Conservation (phyloP, 208 protist genomes). For the Leishmania mexicana region DNA sequence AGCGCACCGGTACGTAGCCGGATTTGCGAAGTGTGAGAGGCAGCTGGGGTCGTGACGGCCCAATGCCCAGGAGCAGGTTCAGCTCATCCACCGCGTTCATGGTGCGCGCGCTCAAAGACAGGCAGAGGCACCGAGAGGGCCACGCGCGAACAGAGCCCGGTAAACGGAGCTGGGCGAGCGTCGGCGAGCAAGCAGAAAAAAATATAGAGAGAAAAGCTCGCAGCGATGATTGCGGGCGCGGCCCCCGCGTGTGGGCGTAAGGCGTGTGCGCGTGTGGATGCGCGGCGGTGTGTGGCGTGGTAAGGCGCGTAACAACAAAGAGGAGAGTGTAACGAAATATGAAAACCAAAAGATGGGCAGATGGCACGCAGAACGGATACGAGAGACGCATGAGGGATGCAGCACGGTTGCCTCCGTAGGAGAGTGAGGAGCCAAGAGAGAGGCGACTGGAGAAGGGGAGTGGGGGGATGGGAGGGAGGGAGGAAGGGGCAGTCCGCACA, state of each 20-base stretch:
- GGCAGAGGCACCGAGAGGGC: constrained; percentile 5
- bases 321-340: neutral
- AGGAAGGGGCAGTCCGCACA: neutral
- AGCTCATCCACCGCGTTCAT: constrained; percentile 91
- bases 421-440: neutral
- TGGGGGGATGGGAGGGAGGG: neutral
- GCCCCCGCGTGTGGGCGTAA: neutral
- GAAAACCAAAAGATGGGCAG: neutral
- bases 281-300: neutral
- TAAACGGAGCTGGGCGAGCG: neutral
- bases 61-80: constrained; percentile 86
- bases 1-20: constrained; percentile 63
- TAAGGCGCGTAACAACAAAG: neutral
- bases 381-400: neutral
- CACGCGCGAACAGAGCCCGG: neutral
- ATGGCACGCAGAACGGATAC: neutral
- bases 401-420: neutral
- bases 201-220: neutral
- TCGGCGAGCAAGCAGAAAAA: neutral
- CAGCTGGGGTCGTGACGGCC: constrained; percentile 66
- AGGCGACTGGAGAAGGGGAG: neutral
- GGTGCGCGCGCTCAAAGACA: neutral
- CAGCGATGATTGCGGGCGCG: neutral
- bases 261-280: neutral
- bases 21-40: constrained; percentile 72